Evolutionary conservation across 257 asterid species (phyloP), one percentile per base, ranked within the genome.

Genomic region (Plantago major): DNA sequence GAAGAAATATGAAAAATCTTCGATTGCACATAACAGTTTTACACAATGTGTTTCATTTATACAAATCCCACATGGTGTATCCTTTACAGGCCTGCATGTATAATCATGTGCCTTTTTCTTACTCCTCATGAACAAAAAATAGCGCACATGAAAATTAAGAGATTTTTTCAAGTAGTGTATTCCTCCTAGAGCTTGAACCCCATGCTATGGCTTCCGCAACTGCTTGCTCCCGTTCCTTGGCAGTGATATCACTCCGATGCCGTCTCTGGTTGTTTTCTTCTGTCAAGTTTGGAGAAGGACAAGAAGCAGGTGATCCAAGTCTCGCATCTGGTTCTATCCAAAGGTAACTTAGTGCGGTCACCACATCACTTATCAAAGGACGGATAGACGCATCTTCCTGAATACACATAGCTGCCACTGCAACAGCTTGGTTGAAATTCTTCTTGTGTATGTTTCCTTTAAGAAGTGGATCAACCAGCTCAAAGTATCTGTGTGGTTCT

Each of bases 141-240:
- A 22, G 1, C 26, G 2, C 26, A 22, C 26, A 22, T 2, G 26
- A 22, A 22, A 22, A 22, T 22, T 22, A 22, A 22, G 26, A 22
- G 26, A 22, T 22, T 22, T 22, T 22, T 2, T 22, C 26, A 22
- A 22, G 26, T 22, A 22, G 26, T 22, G 26, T 22, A 47, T 58
- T 74, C 52, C 70, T 66, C 64, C 86, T 79, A 33, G 96, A 78
- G 58, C 61, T 81, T 0, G 94, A 74, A 9, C 95, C 98, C 98
- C 98, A 90, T 46, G 82, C 95, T 2, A 83, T 88, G 61, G 98
- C 98, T 76, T 90, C 98, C 16, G 95, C 95, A 40, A 88, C 83
- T 4, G 94, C 96, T 64, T 65, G 72, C 49, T 81, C 76, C 3
- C 96, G 80, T 50, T 88, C 95, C 9, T 48, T 49, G 0, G 81